A percentile compares a stretch with the other conserved stretches of the same genome.
Conservation (phyloP, 169 alveolate species). For the Hammondia hammondi region DNA sequence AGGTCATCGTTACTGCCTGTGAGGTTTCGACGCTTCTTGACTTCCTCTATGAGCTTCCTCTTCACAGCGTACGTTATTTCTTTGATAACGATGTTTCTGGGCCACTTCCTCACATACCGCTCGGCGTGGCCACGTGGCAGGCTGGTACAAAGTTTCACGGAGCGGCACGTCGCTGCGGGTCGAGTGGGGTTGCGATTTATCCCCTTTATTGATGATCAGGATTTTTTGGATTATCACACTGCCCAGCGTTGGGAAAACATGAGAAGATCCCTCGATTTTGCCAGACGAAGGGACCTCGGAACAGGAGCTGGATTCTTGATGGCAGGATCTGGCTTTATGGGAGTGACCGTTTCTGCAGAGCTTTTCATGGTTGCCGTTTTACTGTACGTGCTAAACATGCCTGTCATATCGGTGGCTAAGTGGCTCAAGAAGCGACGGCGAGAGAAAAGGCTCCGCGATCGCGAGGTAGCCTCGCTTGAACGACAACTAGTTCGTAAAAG, state of each 20-base stretch:
- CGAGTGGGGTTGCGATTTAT: neutral
- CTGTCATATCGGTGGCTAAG: neutral
- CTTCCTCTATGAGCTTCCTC: neutral
- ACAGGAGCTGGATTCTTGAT: neutral
- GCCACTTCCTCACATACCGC: conserved; percentile 9
- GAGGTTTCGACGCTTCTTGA: neutral
- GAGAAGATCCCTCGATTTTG: neutral
- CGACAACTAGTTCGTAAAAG: neutral
- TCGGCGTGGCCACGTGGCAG: neutral
- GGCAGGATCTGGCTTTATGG: neutral
- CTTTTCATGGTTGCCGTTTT: neutral
- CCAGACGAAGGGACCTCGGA: neutral
- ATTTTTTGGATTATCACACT: neutral
- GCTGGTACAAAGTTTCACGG: neutral
- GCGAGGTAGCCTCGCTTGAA: neutral
- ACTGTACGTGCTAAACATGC: neutral
- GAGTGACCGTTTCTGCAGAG: neutral
- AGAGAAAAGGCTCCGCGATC: neutral
- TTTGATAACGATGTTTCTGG: neutral
- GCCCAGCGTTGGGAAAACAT: neutral
- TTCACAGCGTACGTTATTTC: neutral
- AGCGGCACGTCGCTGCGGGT: neutral
- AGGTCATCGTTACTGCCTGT: neutral
- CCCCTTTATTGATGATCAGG: neutral
- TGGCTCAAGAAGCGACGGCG: neutral